Conservation (phyloP, 2,329 filamentous ascomycete genomes). For the Akanthomyces dipterigenus region DNA sequence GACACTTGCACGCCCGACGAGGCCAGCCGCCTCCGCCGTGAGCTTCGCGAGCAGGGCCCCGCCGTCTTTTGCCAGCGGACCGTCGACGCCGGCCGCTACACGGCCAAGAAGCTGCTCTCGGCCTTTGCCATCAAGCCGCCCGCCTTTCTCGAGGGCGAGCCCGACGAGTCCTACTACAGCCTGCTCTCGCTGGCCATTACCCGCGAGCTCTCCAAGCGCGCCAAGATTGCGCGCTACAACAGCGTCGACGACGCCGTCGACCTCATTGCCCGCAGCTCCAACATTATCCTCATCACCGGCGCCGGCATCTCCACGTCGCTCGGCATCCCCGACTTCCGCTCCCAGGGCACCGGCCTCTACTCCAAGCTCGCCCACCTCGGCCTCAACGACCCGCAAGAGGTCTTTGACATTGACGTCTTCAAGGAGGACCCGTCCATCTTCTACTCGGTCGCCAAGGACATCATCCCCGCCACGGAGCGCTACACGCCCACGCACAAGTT, state of each 20-base stretch:
- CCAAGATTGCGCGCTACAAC: constrained; percentile 75
- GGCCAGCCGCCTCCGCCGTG: constrained; percentile 58
- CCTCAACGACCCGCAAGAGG: constrained; percentile 79
- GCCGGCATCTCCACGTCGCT: constrained; percentile 95
- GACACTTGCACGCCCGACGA: constrained; percentile 62
- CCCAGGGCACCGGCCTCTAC: constrained; percentile 87
- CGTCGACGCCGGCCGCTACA: constrained; percentile 60
- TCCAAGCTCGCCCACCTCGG: constrained; percentile 75
- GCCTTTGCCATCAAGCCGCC: constrained; percentile 77
- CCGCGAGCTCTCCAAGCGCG: constrained; percentile 73
- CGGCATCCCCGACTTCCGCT: constrained; percentile 94
- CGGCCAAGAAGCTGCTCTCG: constrained; percentile 75
- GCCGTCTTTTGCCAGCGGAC: constrained; percentile 69
- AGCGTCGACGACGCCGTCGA: constrained; percentile 79
- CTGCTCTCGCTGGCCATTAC: constrained; percentile 71
- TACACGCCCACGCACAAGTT: constrained; percentile 93
- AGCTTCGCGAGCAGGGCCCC: constrained; percentile 71
- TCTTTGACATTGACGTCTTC: constrained; percentile 88
- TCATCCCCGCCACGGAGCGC: constrained; percentile 70
- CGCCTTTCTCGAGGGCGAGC: constrained; percentile 58
- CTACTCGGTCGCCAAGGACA: constrained; percentile 85
- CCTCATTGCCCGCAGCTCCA: constrained; percentile 65
- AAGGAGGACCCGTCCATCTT: constrained; percentile 81
- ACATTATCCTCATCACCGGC: constrained; percentile 90
- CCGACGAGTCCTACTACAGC: constrained; percentile 66